Evolutionary conservation across 202 grass and related monocot species (phyloP), one percentile per base, ranked within the genome.

Genomic region (Dendrocalamus latiflorus): DNA sequence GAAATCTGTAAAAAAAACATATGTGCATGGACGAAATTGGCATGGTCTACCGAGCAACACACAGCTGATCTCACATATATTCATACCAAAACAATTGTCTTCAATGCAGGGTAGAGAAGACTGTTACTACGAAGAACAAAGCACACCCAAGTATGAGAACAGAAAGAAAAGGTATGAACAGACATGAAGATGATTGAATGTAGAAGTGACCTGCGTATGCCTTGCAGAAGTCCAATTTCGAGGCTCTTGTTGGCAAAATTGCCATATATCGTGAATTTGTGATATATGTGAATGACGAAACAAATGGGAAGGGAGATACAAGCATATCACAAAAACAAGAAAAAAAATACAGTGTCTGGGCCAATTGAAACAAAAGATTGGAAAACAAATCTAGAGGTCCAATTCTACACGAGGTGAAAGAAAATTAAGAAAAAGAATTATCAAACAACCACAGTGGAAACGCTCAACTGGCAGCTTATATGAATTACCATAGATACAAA

Each of bases 361-460:
- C 82, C 66, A 88, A 83, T 80, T 75, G 79, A 77, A 72, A 83
- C 9, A 66, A 64, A 72, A 76, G 60, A 77, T 72, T 64, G 72
- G 0, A 45, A 43, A 74, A n/a, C n/a, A n/a, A 68, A 76, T 80
- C 76, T 94, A 81, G 72, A 90, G 67, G 83, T 82, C 56, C 86
- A 87, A 93, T 66, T 90, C 89, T 89, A 96, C 89, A 95, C 78
- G 87, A 75, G 74, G 43, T 77, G 21, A 88, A 76, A 77, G 67
- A 86, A 81, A 80, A 78, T 57, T 63, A 89, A 62, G 74, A 83
- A 90, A 70, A 89, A 62, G 74, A 83, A 90, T 64, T 64, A 90
- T 83, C 74, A 83, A 83, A 87, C 68, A 63, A 67, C 39, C 61
- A 64, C 68, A 83, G 58, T 69, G 75, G 75, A 84, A 68, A 83